Conservation (phyloP, 2,329 filamentous ascomycete genomes). For the Phaeosphaeriaceae sp. region DNA sequence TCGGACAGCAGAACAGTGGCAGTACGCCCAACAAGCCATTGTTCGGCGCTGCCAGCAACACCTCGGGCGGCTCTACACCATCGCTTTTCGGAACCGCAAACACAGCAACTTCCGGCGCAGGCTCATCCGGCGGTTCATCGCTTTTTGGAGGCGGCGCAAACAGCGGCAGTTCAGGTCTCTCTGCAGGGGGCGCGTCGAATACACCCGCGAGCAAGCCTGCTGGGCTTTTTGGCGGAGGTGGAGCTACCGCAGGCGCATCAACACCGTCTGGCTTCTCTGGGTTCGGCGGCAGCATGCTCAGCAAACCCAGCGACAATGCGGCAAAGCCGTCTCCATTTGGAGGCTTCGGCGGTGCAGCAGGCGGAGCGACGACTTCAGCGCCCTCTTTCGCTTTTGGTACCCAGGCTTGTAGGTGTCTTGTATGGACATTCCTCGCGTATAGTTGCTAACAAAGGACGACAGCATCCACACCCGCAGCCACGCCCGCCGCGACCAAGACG, state of each 20-base stretch:
- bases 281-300: slow-evolving; percentile 20
- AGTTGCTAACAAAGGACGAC: slow-evolving; percentile 15
- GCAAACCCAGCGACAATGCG: slow-evolving; percentile 33
- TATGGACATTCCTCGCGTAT: slow-evolving; percentile 2
- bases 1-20: slow-evolving; percentile 35
- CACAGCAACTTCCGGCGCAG: slow-evolving; percentile 22
- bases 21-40: slow-evolving; percentile 41
- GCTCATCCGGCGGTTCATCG: slow-evolving; percentile 20
- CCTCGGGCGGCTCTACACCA: slow-evolving; percentile 31
- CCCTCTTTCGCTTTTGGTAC: slow-evolving; percentile 21
- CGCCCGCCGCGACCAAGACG: slow-evolving; percentile 47
- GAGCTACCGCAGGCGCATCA: slow-evolving; percentile 30
- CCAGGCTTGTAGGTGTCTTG: slow-evolving; percentile 16
- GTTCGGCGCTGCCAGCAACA: slow-evolving; percentile 33
- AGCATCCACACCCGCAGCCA: slow-evolving; percentile 39
- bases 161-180: slow-evolving; percentile 27
- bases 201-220: slow-evolving; percentile 39
- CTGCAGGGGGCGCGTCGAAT: slow-evolving; percentile 34
- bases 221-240: slow-evolving; percentile 35
- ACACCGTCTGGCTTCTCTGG: slow-evolving; percentile 25
- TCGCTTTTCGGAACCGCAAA: slow-evolving; percentile 37
- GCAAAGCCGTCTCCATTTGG: slow-evolving; percentile 11
- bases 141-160: slow-evolving; percentile 23
- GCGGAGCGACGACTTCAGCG: slow-evolving; percentile 23
- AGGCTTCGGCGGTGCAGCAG: slow-evolving; percentile 17